These are phyloP conservation scores for Wakefieldia striispora DNA, from an alignment of 768 basidiomycete species.

Conservation along the genomic window DNA sequence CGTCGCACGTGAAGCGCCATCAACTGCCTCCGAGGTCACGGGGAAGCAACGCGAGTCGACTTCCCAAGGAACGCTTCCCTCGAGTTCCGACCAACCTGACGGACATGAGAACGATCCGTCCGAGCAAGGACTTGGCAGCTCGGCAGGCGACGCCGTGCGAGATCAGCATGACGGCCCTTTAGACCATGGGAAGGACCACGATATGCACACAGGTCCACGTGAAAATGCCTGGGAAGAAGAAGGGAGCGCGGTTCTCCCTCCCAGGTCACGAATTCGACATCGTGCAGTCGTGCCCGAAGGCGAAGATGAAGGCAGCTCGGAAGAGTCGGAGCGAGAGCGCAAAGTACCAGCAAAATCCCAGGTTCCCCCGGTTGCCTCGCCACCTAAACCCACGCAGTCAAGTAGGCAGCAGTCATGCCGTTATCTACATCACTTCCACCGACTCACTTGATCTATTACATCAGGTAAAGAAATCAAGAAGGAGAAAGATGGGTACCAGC, in stretches of 20 bases:
- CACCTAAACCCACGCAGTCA: conserved; percentile 1
- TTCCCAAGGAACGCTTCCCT: neutral
- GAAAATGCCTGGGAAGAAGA: conserved; percentile 11
- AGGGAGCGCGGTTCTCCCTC: neutral
- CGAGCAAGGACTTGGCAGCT: neutral
- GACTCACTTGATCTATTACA: neutral
- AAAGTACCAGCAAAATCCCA: neutral
- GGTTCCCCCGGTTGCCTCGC: neutral
- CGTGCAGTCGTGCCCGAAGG: conserved; percentile 7
- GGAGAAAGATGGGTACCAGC: neutral
- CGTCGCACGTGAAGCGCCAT: neutral
- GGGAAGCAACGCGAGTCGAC: neutral
- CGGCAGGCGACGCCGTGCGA: neutral
- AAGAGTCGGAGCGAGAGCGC: conserved; percentile 3
- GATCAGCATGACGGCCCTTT: neutral
- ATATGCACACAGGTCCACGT: neutral
- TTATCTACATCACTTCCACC: neutral
- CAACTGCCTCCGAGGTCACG: neutral
- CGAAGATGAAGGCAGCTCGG: conserved; percentile 3
- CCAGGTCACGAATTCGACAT: conserved; percentile 2
- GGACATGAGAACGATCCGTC: neutral
- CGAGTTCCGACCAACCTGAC: neutral
- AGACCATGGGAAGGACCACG: conserved; percentile 4
- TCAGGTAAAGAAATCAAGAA: conserved; percentile 4
- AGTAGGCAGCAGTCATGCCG: neutral